phyloP scores from a whole-genome alignment of 805 yeast species.

The Candida schatavii region DNA sequence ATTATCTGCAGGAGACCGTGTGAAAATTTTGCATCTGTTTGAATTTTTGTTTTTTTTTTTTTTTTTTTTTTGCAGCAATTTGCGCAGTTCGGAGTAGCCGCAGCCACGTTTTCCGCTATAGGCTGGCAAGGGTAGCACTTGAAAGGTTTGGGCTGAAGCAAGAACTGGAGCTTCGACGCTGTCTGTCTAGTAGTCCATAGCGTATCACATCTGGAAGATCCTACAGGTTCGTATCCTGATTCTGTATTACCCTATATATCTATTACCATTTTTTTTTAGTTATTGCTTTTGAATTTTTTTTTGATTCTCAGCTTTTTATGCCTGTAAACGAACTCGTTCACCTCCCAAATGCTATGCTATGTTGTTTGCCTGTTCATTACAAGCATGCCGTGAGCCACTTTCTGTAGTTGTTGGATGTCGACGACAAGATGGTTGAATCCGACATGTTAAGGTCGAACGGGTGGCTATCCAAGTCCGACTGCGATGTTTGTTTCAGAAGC shows the following conservation, averaged over 20 bases:
- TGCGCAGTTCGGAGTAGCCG: background rate
- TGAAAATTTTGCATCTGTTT: background rate
- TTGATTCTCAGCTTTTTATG: background rate
- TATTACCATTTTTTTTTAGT: background rate
- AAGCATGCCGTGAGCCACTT: constrained; percentile 38
- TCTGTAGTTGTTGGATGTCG: constrained; percentile 38
- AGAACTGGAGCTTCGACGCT: no score
- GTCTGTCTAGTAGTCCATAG: no score
- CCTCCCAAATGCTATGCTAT: background rate
- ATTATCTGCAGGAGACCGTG: background rate
- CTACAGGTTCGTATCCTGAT: no score
- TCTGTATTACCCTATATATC: background rate
- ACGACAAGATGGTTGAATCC: constrained; percentile 6
- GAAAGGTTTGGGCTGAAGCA: no score
- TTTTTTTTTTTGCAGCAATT: constrained; percentile 1
- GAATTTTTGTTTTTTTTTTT: background rate
- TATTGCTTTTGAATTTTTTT: background rate
- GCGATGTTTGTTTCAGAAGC: constrained; percentile 2
- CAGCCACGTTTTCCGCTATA: background rate
- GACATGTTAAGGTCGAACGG: constrained; percentile 7
- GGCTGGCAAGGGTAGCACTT: no score
- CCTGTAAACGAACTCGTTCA: background rate
- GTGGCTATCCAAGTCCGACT: constrained; percentile 4
- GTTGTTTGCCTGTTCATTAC: constrained; percentile 8
- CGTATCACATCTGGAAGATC: no score